Base-by-base conservation (phyloP, 768 basidiomycete species). In the Hysterangium stoloniferum region DNA sequence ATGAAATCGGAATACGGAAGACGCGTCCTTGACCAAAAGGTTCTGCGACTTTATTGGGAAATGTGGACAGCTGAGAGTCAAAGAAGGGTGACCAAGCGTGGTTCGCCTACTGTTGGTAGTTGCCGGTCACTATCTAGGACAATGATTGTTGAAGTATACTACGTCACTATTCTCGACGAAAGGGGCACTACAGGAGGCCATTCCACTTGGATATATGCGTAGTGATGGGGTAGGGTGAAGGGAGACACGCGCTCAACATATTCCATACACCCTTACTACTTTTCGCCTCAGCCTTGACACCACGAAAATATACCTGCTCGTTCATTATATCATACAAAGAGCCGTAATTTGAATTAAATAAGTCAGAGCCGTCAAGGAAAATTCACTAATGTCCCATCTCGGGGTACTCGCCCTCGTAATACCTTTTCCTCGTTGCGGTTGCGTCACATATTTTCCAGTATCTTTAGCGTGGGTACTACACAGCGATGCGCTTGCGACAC, bases 241-340 rank as follows among this genome's bases (percentile, higher is more conserved):
- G n/a, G 31, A 20, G 31, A 17, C 7, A 61, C 71, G 54, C 53
- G 82, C 75, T 71, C 67, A 55, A 94, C 93, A 62, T 94, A 94
- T 64, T 94, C 91, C 8, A 87, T 85, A 88, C 90, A 2, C 89
- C 89, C 61, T 94, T 94, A 66, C 84, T 86, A 64, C 87, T 87
- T 66, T 92, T 94, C 52, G 88, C 75, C 6, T 90, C 91, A 8
- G 91, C 84, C 63, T 86, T 86, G 61, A 94, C 87, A n/a, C 91
- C 91, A 58, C 93, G 91, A 2, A 92, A 84, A 57, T 84, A 91
- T 3, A 90, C 91, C 3, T 87, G 76, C 32, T 82, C 80, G 54
- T 92, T 88, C n/a, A 87, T 78, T 1, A 77, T 68, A 57, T 85
- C 83, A 5, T 73, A 47, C 48, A 49, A 6, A 17, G 6, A 29